Percentiles rank a stretch among this genome's conserved stretches.
Evolutionary conservation across 345 rosid genomes (phyloP).

Genomic region (Tarenaya hassleriana): DNA sequence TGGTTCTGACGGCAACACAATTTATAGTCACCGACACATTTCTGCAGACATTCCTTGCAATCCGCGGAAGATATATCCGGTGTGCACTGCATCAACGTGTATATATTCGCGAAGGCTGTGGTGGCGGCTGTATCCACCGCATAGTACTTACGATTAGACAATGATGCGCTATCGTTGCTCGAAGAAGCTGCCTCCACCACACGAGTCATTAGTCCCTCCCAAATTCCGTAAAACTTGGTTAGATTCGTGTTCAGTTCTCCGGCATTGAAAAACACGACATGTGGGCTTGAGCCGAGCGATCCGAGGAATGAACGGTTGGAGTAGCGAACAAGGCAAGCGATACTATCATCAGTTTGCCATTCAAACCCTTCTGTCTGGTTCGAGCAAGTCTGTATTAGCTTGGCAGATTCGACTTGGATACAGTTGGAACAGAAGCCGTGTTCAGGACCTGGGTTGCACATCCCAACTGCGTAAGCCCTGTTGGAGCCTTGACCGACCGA

Average conservation of each 20-base stretch:
- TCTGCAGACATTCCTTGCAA: slow-evolving; percentile 31
- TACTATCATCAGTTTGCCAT: slow-evolving; percentile 10
- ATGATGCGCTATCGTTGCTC: not conserved
- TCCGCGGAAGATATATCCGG: slow-evolving; percentile 26
- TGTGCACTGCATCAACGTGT: slow-evolving; percentile 38
- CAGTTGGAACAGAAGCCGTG: not conserved
- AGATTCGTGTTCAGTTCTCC: slow-evolving; percentile 8
- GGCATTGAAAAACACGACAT: not conserved
- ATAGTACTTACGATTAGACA: slow-evolving; percentile 26
- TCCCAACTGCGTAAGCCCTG: not conserved
- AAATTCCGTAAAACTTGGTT: slow-evolving; percentile 22
- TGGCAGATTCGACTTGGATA: not conserved
- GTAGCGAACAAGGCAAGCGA: slow-evolving; percentile 23
- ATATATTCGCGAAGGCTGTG: slow-evolving; percentile 19
- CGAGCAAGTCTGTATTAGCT: not conserved
- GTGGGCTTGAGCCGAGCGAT: not conserved
- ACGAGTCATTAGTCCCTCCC: slow-evolving; percentile 13
- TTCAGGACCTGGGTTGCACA: not conserved
- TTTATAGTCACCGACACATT: slow-evolving; percentile 10
- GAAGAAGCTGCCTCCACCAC: slow-evolving; percentile 8
- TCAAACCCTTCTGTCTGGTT: slow-evolving; percentile 14
- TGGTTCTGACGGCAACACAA: slow-evolving; percentile 20
- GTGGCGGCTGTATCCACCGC: slow-evolving; percentile 11
- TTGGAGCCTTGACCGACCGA: not conserved
- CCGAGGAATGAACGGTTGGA: slow-evolving; percentile 19